phyloP scores from a whole-genome alignment of 805 yeast genomes.

The Kluyveromyces nonfermentans region DNA sequence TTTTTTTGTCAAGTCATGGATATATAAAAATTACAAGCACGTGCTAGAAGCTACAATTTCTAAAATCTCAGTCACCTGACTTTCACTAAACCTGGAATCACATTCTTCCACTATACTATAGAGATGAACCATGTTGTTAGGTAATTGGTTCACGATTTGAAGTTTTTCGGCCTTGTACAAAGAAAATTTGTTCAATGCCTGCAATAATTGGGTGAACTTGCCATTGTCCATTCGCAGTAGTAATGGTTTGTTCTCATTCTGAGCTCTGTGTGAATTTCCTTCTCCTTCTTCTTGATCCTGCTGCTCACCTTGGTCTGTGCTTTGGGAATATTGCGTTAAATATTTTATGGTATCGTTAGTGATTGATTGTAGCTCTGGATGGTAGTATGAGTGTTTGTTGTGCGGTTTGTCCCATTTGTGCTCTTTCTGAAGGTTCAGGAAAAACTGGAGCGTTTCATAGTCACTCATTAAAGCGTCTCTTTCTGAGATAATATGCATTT shows the following conservation, averaged over 20 bases:
- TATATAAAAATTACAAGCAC: constrained; percentile 1
- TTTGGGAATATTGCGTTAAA: constrained; percentile 9
- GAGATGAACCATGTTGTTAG: constrained; percentile 68
- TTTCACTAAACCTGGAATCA: constrained; percentile 73
- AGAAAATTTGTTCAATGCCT: constrained; percentile 32
- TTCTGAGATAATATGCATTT: constrained; percentile 37
- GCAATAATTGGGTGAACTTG: constrained; percentile 25
- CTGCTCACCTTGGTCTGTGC: constrained; percentile 9
- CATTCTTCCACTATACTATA: constrained; percentile 85
- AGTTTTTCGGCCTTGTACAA: constrained; percentile 76
- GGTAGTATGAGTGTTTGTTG: constrained; percentile 22
- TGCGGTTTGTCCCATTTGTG: constrained; percentile 28
- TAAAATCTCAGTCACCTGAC: constrained; percentile 50
- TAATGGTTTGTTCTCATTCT: constrained; percentile 15
- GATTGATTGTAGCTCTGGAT: constrained; percentile 30
- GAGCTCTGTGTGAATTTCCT: constrained; percentile 11
- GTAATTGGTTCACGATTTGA: constrained; percentile 75
- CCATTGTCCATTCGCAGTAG: constrained; percentile 22
- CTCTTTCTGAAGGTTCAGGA: constrained; percentile 34
- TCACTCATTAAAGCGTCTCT: constrained; percentile 49
- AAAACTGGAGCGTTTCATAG: constrained; percentile 44
- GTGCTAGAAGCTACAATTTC: constrained; percentile 45
- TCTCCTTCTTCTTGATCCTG: constrained; percentile 10
- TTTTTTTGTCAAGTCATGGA: neutral
- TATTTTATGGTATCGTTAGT: constrained; percentile 28